Evolutionary conservation across 441 rosid species (phyloP).

Genomic region (Adansonia rubrostipa): DNA sequence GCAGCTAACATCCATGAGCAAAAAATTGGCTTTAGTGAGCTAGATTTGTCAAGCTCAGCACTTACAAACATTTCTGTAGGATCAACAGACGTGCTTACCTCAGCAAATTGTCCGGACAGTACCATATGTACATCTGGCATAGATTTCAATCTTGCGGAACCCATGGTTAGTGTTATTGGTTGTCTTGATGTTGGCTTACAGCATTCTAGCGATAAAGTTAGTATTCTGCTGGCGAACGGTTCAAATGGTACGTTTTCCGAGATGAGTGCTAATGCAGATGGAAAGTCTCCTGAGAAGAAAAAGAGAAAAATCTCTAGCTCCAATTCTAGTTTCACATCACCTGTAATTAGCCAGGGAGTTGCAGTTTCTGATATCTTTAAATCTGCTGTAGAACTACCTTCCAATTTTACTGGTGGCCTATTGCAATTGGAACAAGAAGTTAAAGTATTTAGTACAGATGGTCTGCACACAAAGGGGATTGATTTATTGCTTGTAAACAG

Average conservation of each 20-base stretch:
- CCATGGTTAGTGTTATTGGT: conserved; percentile 23
- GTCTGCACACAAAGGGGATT: conserved; percentile 22
- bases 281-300: conserved; percentile 37
- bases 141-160: conserved; percentile 34
- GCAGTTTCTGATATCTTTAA: conserved; percentile 34
- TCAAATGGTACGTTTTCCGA: conserved; percentile 32
- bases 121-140: conserved; percentile 44
- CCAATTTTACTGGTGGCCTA: conserved; percentile 32
- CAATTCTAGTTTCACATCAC: conserved; percentile 37
- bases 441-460: conserved; percentile 33
- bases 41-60: conserved; percentile 38
- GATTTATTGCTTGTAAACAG: conserved; percentile 26
- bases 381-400: conserved; percentile 34
- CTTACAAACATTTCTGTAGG: conserved; percentile 23
- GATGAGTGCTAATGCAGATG: conserved; percentile 32
- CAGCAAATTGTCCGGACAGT: conserved; percentile 42
- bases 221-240: conserved; percentile 34
- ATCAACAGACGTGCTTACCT: conserved; percentile 34
- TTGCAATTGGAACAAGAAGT: conserved; percentile 35
- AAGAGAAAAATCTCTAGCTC: conserved; percentile 40
- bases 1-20: conserved; percentile 22
- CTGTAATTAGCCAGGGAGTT: conserved; percentile 36
- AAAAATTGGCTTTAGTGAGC: conserved; percentile 26
- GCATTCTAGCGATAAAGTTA: conserved; percentile 31
- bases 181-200: conserved; percentile 37